Percentiles rank a stretch among this genome's conserved stretches.
phyloP scores from a whole-genome alignment of 306 rosid species.

The Castanospermum australe region DNA sequence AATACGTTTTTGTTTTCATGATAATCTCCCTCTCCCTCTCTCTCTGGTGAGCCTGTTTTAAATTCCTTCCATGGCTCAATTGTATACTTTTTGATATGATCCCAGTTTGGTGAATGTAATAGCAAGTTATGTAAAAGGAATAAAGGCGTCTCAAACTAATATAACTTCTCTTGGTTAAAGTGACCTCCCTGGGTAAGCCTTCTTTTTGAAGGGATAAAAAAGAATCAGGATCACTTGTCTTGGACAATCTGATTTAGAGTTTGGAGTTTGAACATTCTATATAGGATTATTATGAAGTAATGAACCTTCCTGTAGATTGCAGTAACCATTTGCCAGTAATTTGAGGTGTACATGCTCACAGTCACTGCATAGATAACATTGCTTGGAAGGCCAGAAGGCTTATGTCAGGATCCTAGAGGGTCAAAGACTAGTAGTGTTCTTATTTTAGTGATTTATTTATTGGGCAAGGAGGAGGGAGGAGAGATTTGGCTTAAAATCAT shows the following conservation, averaged over 20 bases:
- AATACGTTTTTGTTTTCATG: conserved; percentile 19
- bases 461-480: not conserved
- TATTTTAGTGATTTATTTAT: conserved; percentile 3
- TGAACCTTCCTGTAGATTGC: not conserved
- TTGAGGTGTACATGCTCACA: not conserved
- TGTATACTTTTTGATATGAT: not conserved
- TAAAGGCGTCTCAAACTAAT: not conserved
- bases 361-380: not conserved
- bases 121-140: not conserved
- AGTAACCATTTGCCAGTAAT: not conserved
- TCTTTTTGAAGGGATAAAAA: not conserved
- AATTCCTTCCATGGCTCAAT: conserved; percentile 2
- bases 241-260: not conserved
- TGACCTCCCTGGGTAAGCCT: not conserved
- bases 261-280: not conserved
- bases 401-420: not conserved
- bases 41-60: not conserved
- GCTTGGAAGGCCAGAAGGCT: not conserved
- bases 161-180: not conserved
- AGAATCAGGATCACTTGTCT: not conserved
- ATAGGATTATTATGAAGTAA: conserved; percentile 6
- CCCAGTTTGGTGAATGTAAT: conserved; percentile 19
- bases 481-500: not conserved
- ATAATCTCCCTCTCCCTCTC: not conserved
- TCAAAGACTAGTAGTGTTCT: not conserved